Evolutionary conservation across 345 rosid genomes (phyloP).

Genomic region (Eucalyptus pauciflora): DNA sequence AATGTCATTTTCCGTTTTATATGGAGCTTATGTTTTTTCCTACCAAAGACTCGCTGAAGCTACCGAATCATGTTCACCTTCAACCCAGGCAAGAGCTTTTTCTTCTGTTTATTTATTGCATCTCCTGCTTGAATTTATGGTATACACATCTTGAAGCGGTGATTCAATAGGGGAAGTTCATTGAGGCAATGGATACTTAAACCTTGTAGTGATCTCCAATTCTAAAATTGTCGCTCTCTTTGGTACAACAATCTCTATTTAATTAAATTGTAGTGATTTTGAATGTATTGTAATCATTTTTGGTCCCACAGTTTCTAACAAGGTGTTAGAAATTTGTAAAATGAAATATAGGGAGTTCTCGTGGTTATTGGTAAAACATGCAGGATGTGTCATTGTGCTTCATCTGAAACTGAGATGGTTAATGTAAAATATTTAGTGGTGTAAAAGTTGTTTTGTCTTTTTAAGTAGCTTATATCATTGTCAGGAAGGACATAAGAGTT

Average conservation of each 20-base stretch:
- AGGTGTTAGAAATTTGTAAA: not conserved
- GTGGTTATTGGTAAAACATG: not conserved
- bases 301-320: not conserved
- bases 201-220: not conserved
- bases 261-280: not conserved
- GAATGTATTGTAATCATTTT: not conserved
- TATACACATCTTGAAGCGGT: not conserved
- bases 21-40: slow-evolving; percentile 55
- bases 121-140: not conserved
- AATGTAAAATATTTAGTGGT: not conserved
- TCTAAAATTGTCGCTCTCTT: not conserved
- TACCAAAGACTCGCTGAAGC: slow-evolving; percentile 60
- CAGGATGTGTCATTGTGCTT: not conserved
- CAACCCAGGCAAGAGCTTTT: slow-evolving; percentile 19
- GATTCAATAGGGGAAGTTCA: not conserved
- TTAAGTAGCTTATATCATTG: not conserved
- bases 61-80: slow-evolving; percentile 44
- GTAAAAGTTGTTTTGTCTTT: not conserved
- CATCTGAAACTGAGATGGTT: not conserved
- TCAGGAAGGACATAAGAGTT: not conserved
- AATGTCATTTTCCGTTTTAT: slow-evolving; percentile 44
- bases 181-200: not conserved
- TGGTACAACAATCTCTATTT: not conserved
- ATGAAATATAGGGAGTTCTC: not conserved
- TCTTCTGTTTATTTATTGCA: not conserved